Evolutionary conservation across 768 basidiomycete genomes (phyloP).

Genomic region (Floccularia luteovirens): DNA sequence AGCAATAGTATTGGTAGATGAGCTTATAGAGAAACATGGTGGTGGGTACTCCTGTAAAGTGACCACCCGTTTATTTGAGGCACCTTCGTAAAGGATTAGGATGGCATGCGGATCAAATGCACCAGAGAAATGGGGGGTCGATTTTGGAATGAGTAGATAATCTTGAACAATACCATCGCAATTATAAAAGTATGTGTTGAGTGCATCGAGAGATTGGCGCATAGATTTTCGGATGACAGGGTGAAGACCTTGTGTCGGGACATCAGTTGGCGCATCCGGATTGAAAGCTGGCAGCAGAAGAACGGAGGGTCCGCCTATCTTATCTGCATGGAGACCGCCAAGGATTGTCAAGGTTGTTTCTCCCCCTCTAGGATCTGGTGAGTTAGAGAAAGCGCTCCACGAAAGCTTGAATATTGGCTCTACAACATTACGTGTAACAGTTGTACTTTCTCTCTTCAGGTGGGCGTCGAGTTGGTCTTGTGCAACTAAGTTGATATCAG

Average conservation of each 20-base stretch:
- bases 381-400: conserved; percentile 75
- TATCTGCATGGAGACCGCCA: conserved; percentile 58
- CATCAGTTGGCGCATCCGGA: conserved; percentile 33
- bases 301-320: conserved; percentile 57
- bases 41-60: conserved; percentile 74
- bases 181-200: conserved; percentile 48
- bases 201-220: conserved; percentile 45
- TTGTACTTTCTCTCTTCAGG: conserved; percentile 14
- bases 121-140: conserved; percentile 62
- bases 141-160: conserved; percentile 66
- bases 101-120: conserved; percentile 65
- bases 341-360: conserved; percentile 68
- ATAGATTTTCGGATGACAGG: conserved; percentile 54
- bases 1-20: background rate
- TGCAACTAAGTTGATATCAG: conserved; percentile 50
- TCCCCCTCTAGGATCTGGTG: conserved; percentile 57
- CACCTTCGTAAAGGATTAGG: conserved; percentile 48
- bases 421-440: conserved; percentile 18
- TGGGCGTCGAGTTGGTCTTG: conserved; percentile 35
- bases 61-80: conserved; percentile 38
- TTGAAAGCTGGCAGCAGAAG: conserved; percentile 63
- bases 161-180: conserved; percentile 63
- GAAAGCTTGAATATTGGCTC: conserved; percentile 85
- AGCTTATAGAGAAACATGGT: conserved; percentile 25
- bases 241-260: conserved; percentile 24